These are phyloP conservation scores for Naganishia sp. DNA, from an alignment of 1,284 basidiomycete species.

Conservation along the genomic window DNA sequence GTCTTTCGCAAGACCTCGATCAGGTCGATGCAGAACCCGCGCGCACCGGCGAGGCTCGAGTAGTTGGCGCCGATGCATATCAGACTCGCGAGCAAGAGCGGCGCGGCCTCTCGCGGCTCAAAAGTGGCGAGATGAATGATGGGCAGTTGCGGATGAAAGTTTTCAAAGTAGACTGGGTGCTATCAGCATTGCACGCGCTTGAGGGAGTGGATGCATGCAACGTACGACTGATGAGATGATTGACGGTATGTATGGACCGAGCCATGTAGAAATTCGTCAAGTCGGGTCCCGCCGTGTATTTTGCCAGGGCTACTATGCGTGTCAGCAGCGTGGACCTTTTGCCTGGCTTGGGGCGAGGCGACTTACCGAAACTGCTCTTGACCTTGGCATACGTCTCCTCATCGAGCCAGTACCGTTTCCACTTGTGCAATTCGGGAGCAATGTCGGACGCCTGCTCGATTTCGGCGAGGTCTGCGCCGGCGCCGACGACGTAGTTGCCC, in stretches of 20 bases:
- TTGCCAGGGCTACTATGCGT: slow-evolving; percentile 31
- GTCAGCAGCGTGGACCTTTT: not conserved
- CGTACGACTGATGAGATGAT: slow-evolving; percentile 36
- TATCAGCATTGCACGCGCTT: not conserved
- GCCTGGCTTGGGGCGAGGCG: not conserved
- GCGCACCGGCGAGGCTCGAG: slow-evolving; percentile 32
- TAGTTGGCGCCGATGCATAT: slow-evolving; percentile 38
- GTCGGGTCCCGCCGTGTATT: slow-evolving; percentile 34
- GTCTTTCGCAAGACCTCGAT: slow-evolving; percentile 38
- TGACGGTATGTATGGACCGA: slow-evolving; percentile 33
- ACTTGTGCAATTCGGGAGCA: slow-evolving; percentile 29
- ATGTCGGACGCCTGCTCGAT: slow-evolving; percentile 26
- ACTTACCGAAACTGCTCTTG: slow-evolving; percentile 37
- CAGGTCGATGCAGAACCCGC: slow-evolving; percentile 35
- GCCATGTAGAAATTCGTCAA: slow-evolving; percentile 35
- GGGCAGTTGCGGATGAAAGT: slow-evolving; percentile 38
- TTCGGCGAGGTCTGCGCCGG: slow-evolving; percentile 26
- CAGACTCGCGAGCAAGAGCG: slow-evolving; percentile 36
- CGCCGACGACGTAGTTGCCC: slow-evolving; percentile 21
- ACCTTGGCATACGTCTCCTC: slow-evolving; percentile 34
- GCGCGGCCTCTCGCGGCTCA: slow-evolving; percentile 33
- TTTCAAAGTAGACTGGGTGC: slow-evolving; percentile 38
- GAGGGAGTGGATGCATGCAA: not conserved
- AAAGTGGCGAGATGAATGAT: slow-evolving; percentile 40
- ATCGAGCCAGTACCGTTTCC: slow-evolving; percentile 37